Base-by-base conservation (phyloP, 176 grass and related monocot species). In the Elymus sibiricus region DNA sequence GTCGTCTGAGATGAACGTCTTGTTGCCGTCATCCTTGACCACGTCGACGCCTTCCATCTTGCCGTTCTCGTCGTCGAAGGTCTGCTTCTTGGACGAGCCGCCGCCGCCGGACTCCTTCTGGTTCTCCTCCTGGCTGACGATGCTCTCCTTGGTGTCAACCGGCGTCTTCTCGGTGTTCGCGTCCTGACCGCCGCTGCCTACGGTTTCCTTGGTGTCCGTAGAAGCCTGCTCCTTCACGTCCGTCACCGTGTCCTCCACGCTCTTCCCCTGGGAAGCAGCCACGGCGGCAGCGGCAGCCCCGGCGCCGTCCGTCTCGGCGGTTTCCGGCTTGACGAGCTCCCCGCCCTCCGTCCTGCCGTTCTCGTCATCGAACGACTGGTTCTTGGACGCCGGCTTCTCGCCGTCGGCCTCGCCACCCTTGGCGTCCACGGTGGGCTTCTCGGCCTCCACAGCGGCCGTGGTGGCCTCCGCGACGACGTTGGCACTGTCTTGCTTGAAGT, bases 21-120 rank as follows among this genome's bases (percentile, higher is more conserved):
- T 87, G 76, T 91, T 94, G 40, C 82, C 89, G n/a, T 80, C 83
- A 26, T 88, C 89, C 62, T 87, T 90, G 3, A 93, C 84, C 64
- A 97, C 65, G 37, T 97, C 93, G 3, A 89, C 90, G 83, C 90
- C 95, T 56, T 97, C 92, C 66, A 92, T 82, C 67, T 88, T 95
- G 66, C 92, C 92, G 71, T 91, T 91, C 85, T 91, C 85, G 69
- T 91, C 89, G 47, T 91, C 85, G 74, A 90, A 90, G 21, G 84
- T 87, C 44, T 79, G 80, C 14, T 84, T 90, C 89, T 83, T 92
- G 9, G 78, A 34, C 11, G 9, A 32, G 63, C 83, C 76, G 40
- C 43, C 70, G 64, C 82, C 67, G 51, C 14, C 66, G 12, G 29
- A 79, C 21, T 78, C 88, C 84, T 82, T 79, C 14, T 13, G 3